Evolutionary conservation across 164 flowering plant species (phyloP), one percentile per base, ranked within the genome.

Genomic region (Platanus orientalis): DNA sequence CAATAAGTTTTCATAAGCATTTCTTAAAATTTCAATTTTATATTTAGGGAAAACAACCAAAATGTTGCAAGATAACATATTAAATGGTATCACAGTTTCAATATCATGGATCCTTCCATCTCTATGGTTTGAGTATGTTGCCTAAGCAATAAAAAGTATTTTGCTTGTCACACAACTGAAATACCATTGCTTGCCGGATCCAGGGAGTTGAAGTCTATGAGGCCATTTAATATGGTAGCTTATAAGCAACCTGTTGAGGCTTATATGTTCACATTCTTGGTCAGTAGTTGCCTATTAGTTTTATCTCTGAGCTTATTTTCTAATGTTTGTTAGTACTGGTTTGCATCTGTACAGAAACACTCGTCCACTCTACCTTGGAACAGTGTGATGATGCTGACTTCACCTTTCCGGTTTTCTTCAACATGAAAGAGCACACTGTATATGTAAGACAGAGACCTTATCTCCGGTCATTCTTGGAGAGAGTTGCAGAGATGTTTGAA

Each of bases 401-500:
- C 80, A 82, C 84, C 23, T 90, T 95, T 74, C 69, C 79, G 21
- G 96, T 90, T 13, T 84, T 75, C 59, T 87, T 85, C 73, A 77
- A 88, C 81, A 80, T 84, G 94, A 82, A 88, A 79, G 98, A 95
- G 76, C 90, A 88, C 66, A 92, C 74, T 7, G 94, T 92, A 7
- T 88, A 88, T 75, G 99, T 95, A 44, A 81, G 77, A 52, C 79
- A 79, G 76, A 81, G 99, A 82, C 99, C 99, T 28, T 71, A 81
- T 63, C 94, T 95, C 54, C 75, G 57, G 27, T 67, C 64, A 48
- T 95, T 95, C 72, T 69, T 95, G 76, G 86, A 85, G 68, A 85
- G 79, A 69, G 97, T 90, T 54, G 84, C 97, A 25, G 89, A 88
- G 71, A 84, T 95, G 96, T 95, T 95, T 82, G 92, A 95, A 68